Base-by-base conservation (phyloP, 345 rosid species). In the Theobroma cacao region DNA sequence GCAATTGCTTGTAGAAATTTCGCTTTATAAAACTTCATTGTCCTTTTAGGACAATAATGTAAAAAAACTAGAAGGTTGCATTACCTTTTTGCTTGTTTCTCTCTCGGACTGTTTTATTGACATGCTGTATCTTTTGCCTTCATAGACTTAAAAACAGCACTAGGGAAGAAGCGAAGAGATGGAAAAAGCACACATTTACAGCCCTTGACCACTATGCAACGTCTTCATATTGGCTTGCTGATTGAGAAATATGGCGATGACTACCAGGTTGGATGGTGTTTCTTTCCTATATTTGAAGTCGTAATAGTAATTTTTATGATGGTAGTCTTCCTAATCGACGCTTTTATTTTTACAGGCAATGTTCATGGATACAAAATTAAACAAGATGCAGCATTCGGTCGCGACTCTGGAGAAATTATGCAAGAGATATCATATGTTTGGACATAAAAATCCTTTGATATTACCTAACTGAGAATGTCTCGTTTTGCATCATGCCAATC, bases 111-210 rank as follows among this genome's bases (percentile, higher is more conserved):
- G 59, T 63, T 79, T 24, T 61, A 67, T n/a, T 52, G 12, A 74
- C 18, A 38, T 56, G 61, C 45, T 59, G 14, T 55, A 28, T 66
- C 2, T 65, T 78, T 52, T 77, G 76, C 55, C 22, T 41, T 38
- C 78, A 30, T 81, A 95, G 99, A 95, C 86, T 84, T 95, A 78
- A 93, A 93, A 88, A 83, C 91, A 11, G 98, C 96, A 6, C 84
- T 95, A 34, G 97, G 99, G 72, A 95, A 93, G 89, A 91, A 91
- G 80, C 83, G 98, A 67, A 95, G 82, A 78, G 98, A 92, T 79
- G 97, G 99, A n/a, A 88, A 92, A 80, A 80, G 85, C 62, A 92
- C 94, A 2, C 89, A 90, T 77, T 82, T 82, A 78, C 93, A 91
- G 78, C 98, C 98, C 0, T 86, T 96, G 85, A 96, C 97, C 9